Conservation (phyloP, 179 eudicot genomes). For the Monotropa hypopitys region DNA sequence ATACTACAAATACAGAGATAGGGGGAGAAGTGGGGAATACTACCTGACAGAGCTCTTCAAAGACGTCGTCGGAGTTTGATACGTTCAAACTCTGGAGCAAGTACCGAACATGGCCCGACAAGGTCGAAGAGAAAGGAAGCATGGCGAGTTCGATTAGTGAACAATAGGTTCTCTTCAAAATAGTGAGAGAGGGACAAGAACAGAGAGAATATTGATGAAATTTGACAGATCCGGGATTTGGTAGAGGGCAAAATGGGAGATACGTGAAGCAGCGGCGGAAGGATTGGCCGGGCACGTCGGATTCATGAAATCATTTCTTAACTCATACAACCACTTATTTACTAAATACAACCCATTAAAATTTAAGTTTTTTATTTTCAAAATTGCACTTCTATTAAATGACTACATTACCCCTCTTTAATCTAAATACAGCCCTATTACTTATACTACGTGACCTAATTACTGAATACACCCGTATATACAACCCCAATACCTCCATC, state of each 20-base stretch:
- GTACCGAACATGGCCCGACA: conserved; percentile 48
- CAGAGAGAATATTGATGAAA: neutral
- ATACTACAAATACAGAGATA: neutral
- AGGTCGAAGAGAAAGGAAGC: conserved; percentile 40
- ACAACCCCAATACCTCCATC: too few species aligned
- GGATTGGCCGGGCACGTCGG: neutral
- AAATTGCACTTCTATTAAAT: too few species aligned
- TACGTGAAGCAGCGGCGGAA: neutral
- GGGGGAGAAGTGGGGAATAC: neutral
- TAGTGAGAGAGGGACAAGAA: conserved; percentile 2
- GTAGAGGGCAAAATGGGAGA: neutral
- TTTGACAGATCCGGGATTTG: neutral
- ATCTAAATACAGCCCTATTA: too few species aligned
- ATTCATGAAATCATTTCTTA: too few species aligned
- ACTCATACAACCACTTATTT: too few species aligned
- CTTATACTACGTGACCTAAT: too few species aligned
- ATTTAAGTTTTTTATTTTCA: too few species aligned
- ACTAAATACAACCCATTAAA: too few species aligned
- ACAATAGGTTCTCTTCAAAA: conserved; percentile 15
- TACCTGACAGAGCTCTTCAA: conserved; percentile 59
- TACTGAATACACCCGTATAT: too few species aligned
- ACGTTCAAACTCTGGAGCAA: conserved; percentile 49
- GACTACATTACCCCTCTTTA: too few species aligned
- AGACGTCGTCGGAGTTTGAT: conserved; percentile 63
- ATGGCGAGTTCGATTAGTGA: conserved; percentile 22